Base-by-base conservation (phyloP, 2,329 filamentous ascomycete genomes). In the Paradendryphiella salina region DNA sequence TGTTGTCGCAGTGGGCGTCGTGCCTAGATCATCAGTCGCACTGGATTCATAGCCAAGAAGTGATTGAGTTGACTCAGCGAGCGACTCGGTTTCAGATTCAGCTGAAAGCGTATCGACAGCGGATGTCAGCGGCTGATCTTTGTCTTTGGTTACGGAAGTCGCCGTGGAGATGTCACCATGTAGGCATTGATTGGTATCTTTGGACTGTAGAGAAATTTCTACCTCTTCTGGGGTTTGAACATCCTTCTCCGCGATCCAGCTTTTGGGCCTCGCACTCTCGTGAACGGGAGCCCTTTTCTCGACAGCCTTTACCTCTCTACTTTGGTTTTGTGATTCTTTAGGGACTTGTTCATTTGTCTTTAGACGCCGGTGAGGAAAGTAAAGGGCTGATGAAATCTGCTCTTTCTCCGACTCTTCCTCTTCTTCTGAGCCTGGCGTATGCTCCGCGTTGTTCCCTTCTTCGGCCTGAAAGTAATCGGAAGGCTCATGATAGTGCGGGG, bases 341-440 rank as follows among this genome's bases (percentile, higher is more conserved):
- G 61, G 49, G 33, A 53, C 52, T 40, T 74, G 72, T 35, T 78
- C 75, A 8, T 75, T 66, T 21, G 73, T 58, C 46, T 69, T 73
- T 37, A 80, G 68, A 52, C 81, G 79, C 63, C 89, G 85, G 75
- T 93, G 89, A 34, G 89, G 89, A 39, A 91, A 80, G 69, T 94
- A 94, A 33, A 91, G 80, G 18, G 89, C 89, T 26, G 88, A 93
- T n/a, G 88, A 90, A 56, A 94, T 91, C 72, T 93, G 89, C 71
- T 94, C 89, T 69, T 89, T 85, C 50, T 89, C 87, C 11, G 88
- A 91, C 28, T 83, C 81, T n/a, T 65, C 63, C 9, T 66, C 63
- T 39, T 82, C 81, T 28, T 80, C 80, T n/a, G 70, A 72, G 18
- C 56, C 60, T 26, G 61, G 65, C 10, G 69, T 67, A 14, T 38